Percentiles rank a stretch among this genome's conserved stretches.
Conservation (phyloP, 768 basidiomycete species). For the Suillus spraguei region DNA sequence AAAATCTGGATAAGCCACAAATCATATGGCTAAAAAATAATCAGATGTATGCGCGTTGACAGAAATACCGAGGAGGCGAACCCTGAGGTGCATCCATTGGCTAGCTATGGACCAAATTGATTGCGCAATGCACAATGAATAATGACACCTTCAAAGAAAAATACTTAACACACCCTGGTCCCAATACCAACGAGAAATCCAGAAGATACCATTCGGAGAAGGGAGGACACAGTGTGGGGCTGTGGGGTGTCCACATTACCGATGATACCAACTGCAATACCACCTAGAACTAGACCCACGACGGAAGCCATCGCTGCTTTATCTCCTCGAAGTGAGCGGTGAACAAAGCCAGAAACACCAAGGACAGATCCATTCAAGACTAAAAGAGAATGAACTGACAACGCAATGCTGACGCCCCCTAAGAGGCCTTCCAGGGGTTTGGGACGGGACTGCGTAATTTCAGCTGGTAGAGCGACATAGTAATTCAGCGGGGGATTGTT, state of each 20-base stretch:
- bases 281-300: slow-evolving; percentile 52
- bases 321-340: slow-evolving; percentile 48
- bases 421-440: slow-evolving; percentile 55
- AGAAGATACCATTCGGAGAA: slow-evolving; percentile 41
- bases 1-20: slow-evolving; percentile 58
- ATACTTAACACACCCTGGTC: slow-evolving; percentile 45
- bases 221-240: slow-evolving; percentile 23
- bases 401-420: slow-evolving; percentile 53
- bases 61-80: slow-evolving; percentile 23
- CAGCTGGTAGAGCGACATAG: not conserved
- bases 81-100: slow-evolving; percentile 71
- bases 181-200: slow-evolving; percentile 63
- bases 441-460: slow-evolving; percentile 23
- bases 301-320: slow-evolving; percentile 44
- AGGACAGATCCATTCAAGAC: slow-evolving; percentile 58
- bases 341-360: slow-evolving; percentile 64
- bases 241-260: slow-evolving; percentile 33
- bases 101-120: slow-evolving; percentile 40
- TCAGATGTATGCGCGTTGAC: slow-evolving; percentile 3
- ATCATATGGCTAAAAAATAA: slow-evolving; percentile 57
- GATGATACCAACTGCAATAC: slow-evolving; percentile 43
- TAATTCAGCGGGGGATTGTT: not conserved
- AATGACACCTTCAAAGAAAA: not conserved
- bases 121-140: not conserved
- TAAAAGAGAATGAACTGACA: slow-evolving; percentile 54